Conservation (phyloP, 139 green algal genomes). For the Tetraselmis chui region DNA sequence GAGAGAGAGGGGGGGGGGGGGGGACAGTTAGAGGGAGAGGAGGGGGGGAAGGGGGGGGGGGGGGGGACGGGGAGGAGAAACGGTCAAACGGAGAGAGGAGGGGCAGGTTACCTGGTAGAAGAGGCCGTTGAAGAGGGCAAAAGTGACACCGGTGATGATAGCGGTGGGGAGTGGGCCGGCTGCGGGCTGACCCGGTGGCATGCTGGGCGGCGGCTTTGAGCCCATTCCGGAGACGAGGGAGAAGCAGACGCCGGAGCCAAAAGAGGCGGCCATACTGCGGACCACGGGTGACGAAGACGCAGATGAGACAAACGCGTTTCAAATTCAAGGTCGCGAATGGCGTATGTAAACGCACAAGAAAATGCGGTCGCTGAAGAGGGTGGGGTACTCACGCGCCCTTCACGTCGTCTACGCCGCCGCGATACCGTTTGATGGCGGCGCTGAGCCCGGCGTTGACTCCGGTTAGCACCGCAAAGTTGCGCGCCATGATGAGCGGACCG, state of each 20-base stretch:
- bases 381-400: slow-evolving; percentile 47
- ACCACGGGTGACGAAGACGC: too few species aligned
- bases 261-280: slow-evolving; percentile 67
- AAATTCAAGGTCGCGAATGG: too few species aligned
- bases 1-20: too few species aligned
- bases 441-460: slow-evolving; percentile 75
- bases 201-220: slow-evolving; percentile 7
- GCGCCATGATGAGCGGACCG: slow-evolving; percentile 63
- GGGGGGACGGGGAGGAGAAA: too few species aligned
- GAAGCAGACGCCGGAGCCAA: slow-evolving; percentile 69
- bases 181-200: background rate
- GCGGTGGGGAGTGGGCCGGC: slow-evolving; percentile 34
- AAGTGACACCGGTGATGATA: slow-evolving; percentile 53
- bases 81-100: background rate
- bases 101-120: slow-evolving; percentile 63
- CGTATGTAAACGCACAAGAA: too few species aligned
- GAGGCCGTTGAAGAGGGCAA: slow-evolving; percentile 76
- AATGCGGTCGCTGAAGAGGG: too few species aligned
- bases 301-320: too few species aligned
- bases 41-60: too few species aligned
- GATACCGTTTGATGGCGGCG: slow-evolving; percentile 58
- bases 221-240: slow-evolving; percentile 59
- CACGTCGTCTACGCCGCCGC: slow-evolving; percentile 71
- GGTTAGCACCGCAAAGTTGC: slow-evolving; percentile 93
- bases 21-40: too few species aligned